These are phyloP conservation scores for Venturia nashicola DNA, from an alignment of 2,329 filamentous ascomycete species.

Conservation along the genomic window DNA sequence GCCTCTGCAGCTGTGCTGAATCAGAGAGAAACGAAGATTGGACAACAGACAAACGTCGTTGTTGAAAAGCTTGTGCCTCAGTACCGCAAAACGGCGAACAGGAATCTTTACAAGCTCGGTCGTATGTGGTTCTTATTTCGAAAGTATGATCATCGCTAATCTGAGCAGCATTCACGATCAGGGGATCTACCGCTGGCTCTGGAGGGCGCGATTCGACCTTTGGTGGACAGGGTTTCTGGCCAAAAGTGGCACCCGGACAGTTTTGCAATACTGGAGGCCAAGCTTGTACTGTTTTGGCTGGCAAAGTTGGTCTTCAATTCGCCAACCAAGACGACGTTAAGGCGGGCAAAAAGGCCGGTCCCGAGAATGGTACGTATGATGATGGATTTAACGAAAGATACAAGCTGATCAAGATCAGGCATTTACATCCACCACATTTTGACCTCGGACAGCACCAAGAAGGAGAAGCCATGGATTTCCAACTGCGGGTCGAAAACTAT, in stretches of 20 bases:
- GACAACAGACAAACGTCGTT: neutral
- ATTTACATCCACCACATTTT: constrained; percentile 9
- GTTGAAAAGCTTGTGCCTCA: neutral
- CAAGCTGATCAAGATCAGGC: neutral
- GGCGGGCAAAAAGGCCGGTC: neutral
- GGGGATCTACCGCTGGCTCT: neutral
- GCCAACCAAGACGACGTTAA: neutral
- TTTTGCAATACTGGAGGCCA: neutral
- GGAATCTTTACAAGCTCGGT: neutral
- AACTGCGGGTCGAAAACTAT: neutral
- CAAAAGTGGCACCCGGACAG: neutral
- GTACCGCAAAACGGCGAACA: neutral
- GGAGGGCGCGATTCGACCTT: neutral
- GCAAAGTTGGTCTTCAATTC: neutral
- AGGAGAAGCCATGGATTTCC: neutral
- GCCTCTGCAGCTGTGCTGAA: neutral
- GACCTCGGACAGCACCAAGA: constrained; percentile 3
- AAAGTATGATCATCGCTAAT: neutral
- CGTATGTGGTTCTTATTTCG: neutral
- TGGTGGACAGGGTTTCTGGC: neutral
- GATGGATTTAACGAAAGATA: no score
- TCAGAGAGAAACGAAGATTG: neutral
- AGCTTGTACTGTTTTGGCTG: neutral
- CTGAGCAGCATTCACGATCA: neutral
- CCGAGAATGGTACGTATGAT: neutral